Evolutionary conservation across 495 filamentous ascomycete species (phyloP), one percentile per base, ranked within the genome.

Genomic region (Aspergillus sclerotioniger): DNA sequence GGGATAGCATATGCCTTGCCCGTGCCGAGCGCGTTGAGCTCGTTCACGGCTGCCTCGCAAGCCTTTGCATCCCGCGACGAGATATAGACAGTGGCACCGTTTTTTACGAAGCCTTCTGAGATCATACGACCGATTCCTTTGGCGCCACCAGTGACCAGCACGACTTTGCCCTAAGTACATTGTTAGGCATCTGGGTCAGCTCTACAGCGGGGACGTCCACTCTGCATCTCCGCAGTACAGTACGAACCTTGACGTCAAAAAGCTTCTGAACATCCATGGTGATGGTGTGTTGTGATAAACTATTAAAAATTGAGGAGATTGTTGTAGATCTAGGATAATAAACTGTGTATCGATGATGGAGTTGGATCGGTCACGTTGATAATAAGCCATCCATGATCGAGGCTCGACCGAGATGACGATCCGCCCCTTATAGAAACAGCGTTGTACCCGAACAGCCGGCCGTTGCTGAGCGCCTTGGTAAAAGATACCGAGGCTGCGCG

Each of bases 31-130:
- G 77, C 82, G 67, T 87, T 88, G 37, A 89, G 73, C 65, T 87
- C 83, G 10, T 70, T 71, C 57, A 73, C 80, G 8, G 84, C 84
- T 58, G 82, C 54, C 21, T 83, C 81, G 64, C 84, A 87, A 43
- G 82, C 76, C 65, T 81, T 80, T 28, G 74, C 77, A 65, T 87
- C 87, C 44, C 89, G 86, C 4, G 88, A 91, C 8, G 87, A 88
- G 58, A 94, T 91, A 71, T 92, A 92, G 31, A 92, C 90, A 39
- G 84, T 90, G 16, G 90, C 90, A 39, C 90, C 90, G 68, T 92
- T 92, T 25, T 82, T 75, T 0, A 91, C 87, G 60, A 88, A 88
- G 3, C 89, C 87, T 63, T 91, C 85, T 0, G 89, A 87, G 58
- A 89, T 90, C 89, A 92, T 94, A 47, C 88, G 81, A 59, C 87